Conservation (phyloP, 2,329 filamentous ascomycete species). For the Didymella segeticola region DNA sequence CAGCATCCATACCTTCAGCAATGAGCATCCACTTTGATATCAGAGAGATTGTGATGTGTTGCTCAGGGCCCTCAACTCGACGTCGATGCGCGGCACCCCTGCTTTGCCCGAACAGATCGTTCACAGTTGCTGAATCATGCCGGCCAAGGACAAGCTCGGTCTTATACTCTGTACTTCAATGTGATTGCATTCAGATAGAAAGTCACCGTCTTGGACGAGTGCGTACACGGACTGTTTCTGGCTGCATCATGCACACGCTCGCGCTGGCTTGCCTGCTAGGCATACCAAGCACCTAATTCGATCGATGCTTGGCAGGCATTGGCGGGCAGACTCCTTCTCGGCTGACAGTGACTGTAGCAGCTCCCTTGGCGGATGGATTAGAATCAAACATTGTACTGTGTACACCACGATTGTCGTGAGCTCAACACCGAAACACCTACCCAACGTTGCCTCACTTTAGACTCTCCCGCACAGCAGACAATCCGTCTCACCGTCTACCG, state of each 20-base stretch:
- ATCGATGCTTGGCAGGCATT: neutral
- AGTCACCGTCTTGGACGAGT: neutral
- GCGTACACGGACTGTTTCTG: neutral
- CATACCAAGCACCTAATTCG: neutral
- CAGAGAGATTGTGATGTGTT: constrained; percentile 6
- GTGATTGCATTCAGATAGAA: neutral
- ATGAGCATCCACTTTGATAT: neutral
- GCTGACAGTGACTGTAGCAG: neutral
- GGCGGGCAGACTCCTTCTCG: neutral
- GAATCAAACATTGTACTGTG: neutral
- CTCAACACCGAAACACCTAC: no score
- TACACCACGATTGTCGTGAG: neutral
- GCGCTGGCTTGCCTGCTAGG: neutral
- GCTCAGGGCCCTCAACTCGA: neutral
- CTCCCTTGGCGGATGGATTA: no score
- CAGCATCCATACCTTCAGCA: neutral
- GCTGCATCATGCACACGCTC: neutral
- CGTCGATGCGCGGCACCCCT: neutral
- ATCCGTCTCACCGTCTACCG: no score
- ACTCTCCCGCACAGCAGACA: no score
- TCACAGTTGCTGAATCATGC: neutral
- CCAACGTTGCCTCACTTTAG: no score
- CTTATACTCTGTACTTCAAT: neutral
- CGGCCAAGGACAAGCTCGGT: constrained; percentile 1
- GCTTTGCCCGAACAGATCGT: neutral